Evolutionary conservation across 495 filamentous ascomycete genomes (phyloP).

Genomic region (Collariella sp.): DNA sequence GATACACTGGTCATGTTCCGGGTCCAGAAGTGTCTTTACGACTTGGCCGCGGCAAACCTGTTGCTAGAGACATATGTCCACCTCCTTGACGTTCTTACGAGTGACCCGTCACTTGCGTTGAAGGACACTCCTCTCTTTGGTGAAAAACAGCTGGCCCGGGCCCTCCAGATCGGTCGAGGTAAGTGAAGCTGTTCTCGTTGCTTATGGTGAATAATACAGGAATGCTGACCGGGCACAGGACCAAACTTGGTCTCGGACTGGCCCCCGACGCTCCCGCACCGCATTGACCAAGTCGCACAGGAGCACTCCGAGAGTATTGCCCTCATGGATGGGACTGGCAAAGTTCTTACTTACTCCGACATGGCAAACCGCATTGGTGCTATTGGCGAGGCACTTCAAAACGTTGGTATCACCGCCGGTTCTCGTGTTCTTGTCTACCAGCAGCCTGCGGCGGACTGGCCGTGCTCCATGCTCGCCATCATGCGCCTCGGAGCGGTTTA

Average conservation of each 20-base stretch:
- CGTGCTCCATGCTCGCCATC: conserved; percentile 47
- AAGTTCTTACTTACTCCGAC: conserved; percentile 11
- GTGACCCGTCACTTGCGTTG: too few species aligned
- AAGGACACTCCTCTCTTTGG: too few species aligned
- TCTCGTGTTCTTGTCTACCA: conserved; percentile 25
- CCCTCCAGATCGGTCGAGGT: too few species aligned
- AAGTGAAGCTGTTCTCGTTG: background rate
- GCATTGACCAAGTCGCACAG: conserved; percentile 17
- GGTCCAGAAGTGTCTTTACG: too few species aligned
- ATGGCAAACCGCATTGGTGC: conserved; percentile 9
- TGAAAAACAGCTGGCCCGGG: too few species aligned
- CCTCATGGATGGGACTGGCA: conserved; percentile 13
- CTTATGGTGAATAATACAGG: background rate
- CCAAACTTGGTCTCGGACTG: background rate
- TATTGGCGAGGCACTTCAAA: conserved; percentile 6
- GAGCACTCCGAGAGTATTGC: conserved; percentile 15
- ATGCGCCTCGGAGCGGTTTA: conserved; percentile 42
- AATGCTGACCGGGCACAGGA: background rate
- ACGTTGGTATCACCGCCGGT: background rate
- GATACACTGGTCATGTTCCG: too few species aligned
- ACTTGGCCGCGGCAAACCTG: too few species aligned
- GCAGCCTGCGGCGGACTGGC: conserved; percentile 34
- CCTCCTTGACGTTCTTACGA: too few species aligned
- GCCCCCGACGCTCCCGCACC: conserved; percentile 21
- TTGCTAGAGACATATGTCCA: too few species aligned